phyloP scores from a whole-genome alignment of 805 yeast species.

The Vanderwaltozyma verrucispora region DNA sequence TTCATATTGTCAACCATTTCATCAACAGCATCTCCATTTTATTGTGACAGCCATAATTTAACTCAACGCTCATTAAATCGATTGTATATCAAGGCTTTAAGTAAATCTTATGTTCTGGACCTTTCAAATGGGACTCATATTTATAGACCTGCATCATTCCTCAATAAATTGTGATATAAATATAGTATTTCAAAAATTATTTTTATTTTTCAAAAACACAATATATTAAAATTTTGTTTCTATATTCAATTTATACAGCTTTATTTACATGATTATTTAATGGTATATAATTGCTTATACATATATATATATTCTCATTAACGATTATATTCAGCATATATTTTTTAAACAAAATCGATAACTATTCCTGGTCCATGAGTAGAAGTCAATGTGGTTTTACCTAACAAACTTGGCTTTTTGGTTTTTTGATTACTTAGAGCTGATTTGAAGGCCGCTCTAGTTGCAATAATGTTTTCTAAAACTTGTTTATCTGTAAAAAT shows the following conservation, averaged over 20 bases:
- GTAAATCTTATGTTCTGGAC: not conserved
- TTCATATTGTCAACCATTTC: not conserved
- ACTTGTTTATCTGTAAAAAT: constrained; percentile 70
- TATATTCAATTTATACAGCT: no score
- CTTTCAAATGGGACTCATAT: not conserved
- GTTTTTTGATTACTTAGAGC: constrained; percentile 46
- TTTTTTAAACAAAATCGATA: constrained; percentile 48
- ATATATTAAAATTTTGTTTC: no score
- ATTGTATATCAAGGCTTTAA: not conserved
- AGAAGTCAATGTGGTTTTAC: constrained; percentile 56
- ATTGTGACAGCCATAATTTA: not conserved
- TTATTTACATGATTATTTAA: no score
- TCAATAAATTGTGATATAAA: no score
- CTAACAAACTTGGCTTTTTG: constrained; percentile 59
- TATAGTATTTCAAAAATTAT: no score
- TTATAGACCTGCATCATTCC: constrained; percentile 1
- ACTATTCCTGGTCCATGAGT: constrained; percentile 76
- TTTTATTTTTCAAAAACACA: no score
- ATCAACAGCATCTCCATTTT: not conserved
- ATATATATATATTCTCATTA: no score
- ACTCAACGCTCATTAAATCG: not conserved
- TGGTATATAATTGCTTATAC: no score
- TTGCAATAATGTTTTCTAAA: constrained; percentile 56
- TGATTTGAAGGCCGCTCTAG: constrained; percentile 49
- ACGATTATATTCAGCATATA: no score